These are phyloP conservation scores for Tranzscheliella williamsii DNA, from an alignment of 1,284 basidiomycete species.

Conservation along the genomic window DNA sequence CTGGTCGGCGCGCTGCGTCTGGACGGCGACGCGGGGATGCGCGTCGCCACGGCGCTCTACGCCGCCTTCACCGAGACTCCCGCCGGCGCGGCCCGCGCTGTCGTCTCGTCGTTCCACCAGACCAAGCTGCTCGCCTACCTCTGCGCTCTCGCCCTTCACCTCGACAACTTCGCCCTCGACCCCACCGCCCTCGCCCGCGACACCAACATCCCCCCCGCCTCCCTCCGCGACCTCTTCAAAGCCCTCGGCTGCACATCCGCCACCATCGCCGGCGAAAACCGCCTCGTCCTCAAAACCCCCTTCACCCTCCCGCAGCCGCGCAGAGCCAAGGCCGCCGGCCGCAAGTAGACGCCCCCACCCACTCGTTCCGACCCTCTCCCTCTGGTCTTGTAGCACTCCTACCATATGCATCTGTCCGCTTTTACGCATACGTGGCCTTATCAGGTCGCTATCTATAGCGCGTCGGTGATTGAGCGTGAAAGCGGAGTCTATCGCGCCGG, in stretches of 20 bases:
- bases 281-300: constrained; percentile 44
- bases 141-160: constrained; percentile 50
- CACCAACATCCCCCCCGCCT: constrained; percentile 24
- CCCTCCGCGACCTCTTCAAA: constrained; percentile 36
- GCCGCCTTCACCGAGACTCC: constrained; percentile 26
- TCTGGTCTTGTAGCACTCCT: not conserved
- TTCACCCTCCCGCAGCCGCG: constrained; percentile 35
- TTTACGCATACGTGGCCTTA: too few relatives aligned
- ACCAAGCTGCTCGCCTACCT: constrained; percentile 52
- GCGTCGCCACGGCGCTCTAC: constrained; percentile 21
- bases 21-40: constrained; percentile 34
- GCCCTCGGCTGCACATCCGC: constrained; percentile 41
- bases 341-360: not conserved
- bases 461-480: not conserved
- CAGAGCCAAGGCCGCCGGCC: constrained; percentile 19
- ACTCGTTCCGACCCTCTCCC: not conserved
- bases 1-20: constrained; percentile 26
- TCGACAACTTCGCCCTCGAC: constrained; percentile 54
- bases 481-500: too few relatives aligned
- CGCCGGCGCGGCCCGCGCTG: constrained; percentile 19
- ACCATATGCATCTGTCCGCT: not conserved
- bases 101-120: constrained; percentile 42
- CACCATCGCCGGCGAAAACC: constrained; percentile 34
- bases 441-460: too few relatives aligned
- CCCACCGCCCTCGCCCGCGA: constrained; percentile 26